Percentiles rank a stretch among this genome's conserved stretches.
Conservation (phyloP, 106 monocot species). For the Triglochin maritima region DNA sequence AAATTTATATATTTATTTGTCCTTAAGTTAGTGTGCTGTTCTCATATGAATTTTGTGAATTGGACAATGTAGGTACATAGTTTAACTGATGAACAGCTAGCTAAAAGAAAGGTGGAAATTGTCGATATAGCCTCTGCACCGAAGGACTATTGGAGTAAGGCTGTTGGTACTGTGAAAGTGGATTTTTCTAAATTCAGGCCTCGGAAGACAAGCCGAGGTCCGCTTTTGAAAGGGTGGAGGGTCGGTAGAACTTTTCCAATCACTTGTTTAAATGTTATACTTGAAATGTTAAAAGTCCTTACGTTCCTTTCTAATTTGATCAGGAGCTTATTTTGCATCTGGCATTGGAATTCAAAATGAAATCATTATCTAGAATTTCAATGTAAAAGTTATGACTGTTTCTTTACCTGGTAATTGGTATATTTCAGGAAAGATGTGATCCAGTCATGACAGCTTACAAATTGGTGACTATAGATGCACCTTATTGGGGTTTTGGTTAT, state of each 20-base stretch:
- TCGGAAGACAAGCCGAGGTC: conserved; percentile 36
- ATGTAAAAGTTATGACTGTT: too few relatives aligned
- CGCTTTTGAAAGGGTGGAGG: conserved; percentile 50
- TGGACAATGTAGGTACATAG: conserved; percentile 28
- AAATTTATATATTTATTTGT: background rate
- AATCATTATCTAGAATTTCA: too few relatives aligned
- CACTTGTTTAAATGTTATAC: background rate
- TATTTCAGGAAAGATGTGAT: conserved; percentile 26
- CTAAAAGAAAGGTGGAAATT: conserved; percentile 39
- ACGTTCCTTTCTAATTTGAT: background rate
- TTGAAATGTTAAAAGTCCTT: background rate
- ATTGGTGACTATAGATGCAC: conserved; percentile 43
- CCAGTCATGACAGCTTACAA: conserved; percentile 60
- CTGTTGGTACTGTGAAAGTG: conserved; percentile 19
- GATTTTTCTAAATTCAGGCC: conserved; percentile 53
- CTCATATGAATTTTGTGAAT: background rate
- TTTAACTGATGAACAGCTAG: conserved; percentile 37
- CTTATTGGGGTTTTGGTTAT: conserved; percentile 40
- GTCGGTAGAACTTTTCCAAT: conserved; percentile 10
- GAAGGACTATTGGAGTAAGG: conserved; percentile 57
- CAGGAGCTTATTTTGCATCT: background rate
- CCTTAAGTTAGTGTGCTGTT: background rate
- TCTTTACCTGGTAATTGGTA: too few relatives aligned
- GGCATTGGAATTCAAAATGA: too few relatives aligned
- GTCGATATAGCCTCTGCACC: conserved; percentile 36